A percentile compares a stretch with the other conserved stretches of the same genome.
Evolutionary conservation across 1,284 basidiomycete genomes (phyloP).

Genomic region (Irpex rosettiformis): DNA sequence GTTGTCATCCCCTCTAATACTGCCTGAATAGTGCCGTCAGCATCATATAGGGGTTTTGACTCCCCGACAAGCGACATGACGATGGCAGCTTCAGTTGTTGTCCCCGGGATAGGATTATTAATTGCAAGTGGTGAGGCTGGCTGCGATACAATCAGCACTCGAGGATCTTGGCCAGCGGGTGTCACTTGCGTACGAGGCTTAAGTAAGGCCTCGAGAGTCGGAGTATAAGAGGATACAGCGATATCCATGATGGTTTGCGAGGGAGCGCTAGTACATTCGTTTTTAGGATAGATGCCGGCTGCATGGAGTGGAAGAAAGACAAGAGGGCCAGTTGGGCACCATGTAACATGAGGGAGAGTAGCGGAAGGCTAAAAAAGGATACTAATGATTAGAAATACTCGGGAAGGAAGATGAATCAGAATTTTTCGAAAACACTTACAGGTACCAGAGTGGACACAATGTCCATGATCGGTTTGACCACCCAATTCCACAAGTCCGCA

Average conservation of each 20-base stretch:
- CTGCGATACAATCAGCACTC: background rate
- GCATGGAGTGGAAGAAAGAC: background rate
- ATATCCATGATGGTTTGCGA: background rate
- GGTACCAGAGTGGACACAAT: no score
- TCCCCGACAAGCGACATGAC: background rate
- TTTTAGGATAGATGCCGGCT: background rate
- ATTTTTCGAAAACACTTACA: background rate
- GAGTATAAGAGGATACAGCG: background rate
- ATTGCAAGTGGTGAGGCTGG: background rate
- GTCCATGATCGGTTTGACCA: background rate
- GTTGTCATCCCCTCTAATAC: constrained; percentile 10
- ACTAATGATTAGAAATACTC: no score
- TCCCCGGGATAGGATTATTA: background rate
- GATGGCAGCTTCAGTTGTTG: background rate
- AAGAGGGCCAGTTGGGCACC: background rate
- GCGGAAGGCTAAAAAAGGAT: no score
- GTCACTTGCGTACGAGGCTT: background rate
- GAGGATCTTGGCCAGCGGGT: background rate
- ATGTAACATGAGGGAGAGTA: background rate
- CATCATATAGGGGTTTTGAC: background rate
- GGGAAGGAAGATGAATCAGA: no score
- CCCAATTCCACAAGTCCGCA: background rate
- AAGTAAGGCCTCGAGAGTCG: background rate
- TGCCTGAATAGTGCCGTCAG: background rate
- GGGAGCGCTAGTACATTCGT: background rate